Percentiles rank a stretch among this genome's conserved stretches.
Evolutionary conservation across 371 early-diverging fungal genomes (phyloP).

Genomic region (Choanephora cucurbitarum): DNA sequence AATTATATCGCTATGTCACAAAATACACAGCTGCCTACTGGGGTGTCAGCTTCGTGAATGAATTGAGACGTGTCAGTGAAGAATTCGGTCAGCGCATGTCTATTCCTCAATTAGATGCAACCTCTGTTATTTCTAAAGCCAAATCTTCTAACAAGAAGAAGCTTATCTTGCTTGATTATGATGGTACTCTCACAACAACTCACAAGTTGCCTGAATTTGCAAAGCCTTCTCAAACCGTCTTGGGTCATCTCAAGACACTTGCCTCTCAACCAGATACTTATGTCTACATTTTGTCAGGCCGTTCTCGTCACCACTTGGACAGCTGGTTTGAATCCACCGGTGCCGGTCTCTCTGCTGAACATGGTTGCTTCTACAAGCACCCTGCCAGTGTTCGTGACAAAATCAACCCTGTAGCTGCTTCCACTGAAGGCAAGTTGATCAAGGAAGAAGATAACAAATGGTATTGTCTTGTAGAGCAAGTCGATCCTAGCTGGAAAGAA

Average conservation of each 20-base stretch:
- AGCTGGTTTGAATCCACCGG: constrained; percentile 85
- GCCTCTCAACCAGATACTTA: constrained; percentile 78
- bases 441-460: constrained; percentile 70
- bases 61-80: constrained; percentile 74
- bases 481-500: constrained; percentile 90
- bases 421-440: constrained; percentile 65
- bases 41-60: constrained; percentile 94
- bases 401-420: constrained; percentile 36
- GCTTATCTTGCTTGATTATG: constrained; percentile 92
- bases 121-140: constrained; percentile 41
- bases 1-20: constrained; percentile 91
- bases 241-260: constrained; percentile 69
- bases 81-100: constrained; percentile 70
- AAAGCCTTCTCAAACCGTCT: constrained; percentile 70
- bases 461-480: constrained; percentile 85
- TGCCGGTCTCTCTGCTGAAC: constrained; percentile 93
- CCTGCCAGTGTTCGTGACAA: constrained; percentile 64
- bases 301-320: constrained; percentile 81
- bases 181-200: constrained; percentile 88
- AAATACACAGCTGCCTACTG: constrained; percentile 99
- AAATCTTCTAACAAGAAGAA: constrained; percentile 52
- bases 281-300: constrained; percentile 93
- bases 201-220: constrained; percentile 91
- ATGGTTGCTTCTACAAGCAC: constrained; percentile 96
- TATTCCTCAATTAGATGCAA: constrained; percentile 62